Conservation (phyloP, 805 yeast genomes). For the Dipodascopsis uninucleata region DNA sequence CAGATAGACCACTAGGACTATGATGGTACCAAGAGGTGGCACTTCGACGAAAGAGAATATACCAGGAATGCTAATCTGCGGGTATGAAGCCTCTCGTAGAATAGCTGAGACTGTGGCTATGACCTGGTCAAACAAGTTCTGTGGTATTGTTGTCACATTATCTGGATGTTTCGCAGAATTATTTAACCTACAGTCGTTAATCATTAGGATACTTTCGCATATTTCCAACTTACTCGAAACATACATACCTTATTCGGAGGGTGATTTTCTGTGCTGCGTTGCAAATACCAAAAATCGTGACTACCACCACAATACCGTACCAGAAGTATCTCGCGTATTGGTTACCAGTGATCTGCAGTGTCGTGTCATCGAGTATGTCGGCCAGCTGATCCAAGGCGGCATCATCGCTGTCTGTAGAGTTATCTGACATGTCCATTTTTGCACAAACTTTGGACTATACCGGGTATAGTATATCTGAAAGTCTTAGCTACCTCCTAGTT, state of each 20-base stretch:
- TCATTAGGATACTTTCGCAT: background rate
- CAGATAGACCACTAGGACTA: constrained; percentile 1
- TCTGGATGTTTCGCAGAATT: constrained; percentile 1
- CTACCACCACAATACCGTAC: constrained; percentile 6
- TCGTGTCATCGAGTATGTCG: constrained; percentile 2
- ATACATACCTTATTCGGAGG: constrained; percentile 1
- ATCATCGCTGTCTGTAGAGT: no score
- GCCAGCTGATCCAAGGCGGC: constrained; percentile 1
- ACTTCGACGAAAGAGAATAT: background rate
- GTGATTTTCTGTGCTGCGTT: constrained; percentile 2
- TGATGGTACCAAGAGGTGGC: background rate
- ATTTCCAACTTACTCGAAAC: background rate
- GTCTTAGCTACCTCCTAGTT: no score
- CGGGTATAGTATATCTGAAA: no score
- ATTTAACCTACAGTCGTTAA: no score
- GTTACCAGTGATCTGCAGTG: constrained; percentile 1
- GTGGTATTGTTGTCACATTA: background rate
- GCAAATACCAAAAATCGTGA: constrained; percentile 4
- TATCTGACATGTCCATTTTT: no score
- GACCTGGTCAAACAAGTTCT: background rate
- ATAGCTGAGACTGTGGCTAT: constrained; percentile 1
- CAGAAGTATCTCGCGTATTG: constrained; percentile 5
- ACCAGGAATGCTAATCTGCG: background rate
- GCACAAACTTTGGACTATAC: no score
- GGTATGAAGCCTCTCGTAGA: constrained; percentile 1